Percentiles rank a stretch among this genome's conserved stretches.
phyloP scores from a whole-genome alignment of 2,329 filamentous ascomycete species.

The Grosmannia serpens region DNA sequence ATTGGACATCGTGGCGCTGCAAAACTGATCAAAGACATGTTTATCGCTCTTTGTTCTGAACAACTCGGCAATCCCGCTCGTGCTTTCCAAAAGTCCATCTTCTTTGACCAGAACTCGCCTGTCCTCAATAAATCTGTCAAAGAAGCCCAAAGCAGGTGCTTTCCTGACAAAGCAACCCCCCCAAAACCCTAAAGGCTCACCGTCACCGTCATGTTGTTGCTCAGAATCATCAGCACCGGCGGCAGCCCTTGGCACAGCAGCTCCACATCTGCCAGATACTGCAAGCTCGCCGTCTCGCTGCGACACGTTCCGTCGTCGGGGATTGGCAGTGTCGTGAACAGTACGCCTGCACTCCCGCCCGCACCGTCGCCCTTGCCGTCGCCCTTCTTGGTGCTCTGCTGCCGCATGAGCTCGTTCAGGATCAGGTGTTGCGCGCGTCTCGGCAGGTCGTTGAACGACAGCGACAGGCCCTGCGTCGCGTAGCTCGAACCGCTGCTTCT shows the following conservation, averaged over 20 bases:
- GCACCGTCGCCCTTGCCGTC: not conserved
- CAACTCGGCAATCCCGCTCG: not conserved
- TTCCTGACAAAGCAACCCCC: not conserved
- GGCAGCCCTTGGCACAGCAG: constrained; percentile 67
- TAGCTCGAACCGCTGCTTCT: constrained; percentile 8
- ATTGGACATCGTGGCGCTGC: not conserved
- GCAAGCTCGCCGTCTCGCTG: constrained; percentile 57
- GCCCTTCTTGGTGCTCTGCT: constrained; percentile 36
- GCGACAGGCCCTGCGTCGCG: constrained; percentile 32
- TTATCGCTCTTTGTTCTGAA: not conserved
- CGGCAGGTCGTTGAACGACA: constrained; percentile 80
- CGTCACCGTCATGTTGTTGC: constrained; percentile 83
- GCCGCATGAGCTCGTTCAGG: constrained; percentile 69
- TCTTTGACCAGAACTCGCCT: not conserved
- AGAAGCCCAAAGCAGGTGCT: not conserved
- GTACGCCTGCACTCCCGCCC: constrained; percentile 44
- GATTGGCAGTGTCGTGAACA: constrained; percentile 75
- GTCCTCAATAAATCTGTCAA: not conserved
- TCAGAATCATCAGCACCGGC: constrained; percentile 67
- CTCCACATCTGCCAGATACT: constrained; percentile 68
- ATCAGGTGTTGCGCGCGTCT: constrained; percentile 78
- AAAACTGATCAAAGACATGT: not conserved
- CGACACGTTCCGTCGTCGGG: constrained; percentile 65
- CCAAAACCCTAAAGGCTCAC: constrained; percentile 46
- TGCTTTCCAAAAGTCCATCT: not conserved